Conservation (phyloP, 306 rosid species). For the Dalbergia oliveri region DNA sequence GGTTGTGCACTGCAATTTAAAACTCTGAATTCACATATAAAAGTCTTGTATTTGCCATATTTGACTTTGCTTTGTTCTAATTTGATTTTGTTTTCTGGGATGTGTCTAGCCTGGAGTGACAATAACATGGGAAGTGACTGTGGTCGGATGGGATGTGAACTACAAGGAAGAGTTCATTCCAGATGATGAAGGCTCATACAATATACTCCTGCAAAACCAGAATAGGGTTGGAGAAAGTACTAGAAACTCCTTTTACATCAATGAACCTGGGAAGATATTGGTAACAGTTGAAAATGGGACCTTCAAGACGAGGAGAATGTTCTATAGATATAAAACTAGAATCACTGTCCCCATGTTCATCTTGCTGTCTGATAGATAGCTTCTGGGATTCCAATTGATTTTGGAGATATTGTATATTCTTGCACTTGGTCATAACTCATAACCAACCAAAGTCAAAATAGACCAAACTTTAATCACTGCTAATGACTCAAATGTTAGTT, state of each 20-base stretch:
- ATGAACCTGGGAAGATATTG: slow-evolving; percentile 83
- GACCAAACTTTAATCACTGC: slow-evolving; percentile 15
- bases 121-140: slow-evolving; percentile 80
- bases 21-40: too few relatives aligned
- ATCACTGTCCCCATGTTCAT: slow-evolving; percentile 75
- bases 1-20: too few relatives aligned
- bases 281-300: slow-evolving; percentile 70
- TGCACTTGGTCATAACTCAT: background rate
- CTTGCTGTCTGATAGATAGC: slow-evolving; percentile 41
- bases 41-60: background rate
- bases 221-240: slow-evolving; percentile 62
- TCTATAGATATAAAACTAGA: slow-evolving; percentile 70
- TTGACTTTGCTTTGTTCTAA: slow-evolving; percentile 8
- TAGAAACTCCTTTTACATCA: slow-evolving; percentile 82
- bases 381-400: slow-evolving; percentile 23
- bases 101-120: slow-evolving; percentile 71
- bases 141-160: slow-evolving; percentile 85
- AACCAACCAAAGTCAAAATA: slow-evolving; percentile 6
- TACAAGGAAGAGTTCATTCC: slow-evolving; percentile 95
- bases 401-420: slow-evolving; percentile 29
- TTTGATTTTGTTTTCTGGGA: slow-evolving; percentile 15
- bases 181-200: slow-evolving; percentile 89
- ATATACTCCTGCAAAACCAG: slow-evolving; percentile 69
- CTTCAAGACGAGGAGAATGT: slow-evolving; percentile 70
- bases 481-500: background rate